Conservation (phyloP, 2,329 filamentous ascomycete genomes). For the Diaporthe helianthi region DNA sequence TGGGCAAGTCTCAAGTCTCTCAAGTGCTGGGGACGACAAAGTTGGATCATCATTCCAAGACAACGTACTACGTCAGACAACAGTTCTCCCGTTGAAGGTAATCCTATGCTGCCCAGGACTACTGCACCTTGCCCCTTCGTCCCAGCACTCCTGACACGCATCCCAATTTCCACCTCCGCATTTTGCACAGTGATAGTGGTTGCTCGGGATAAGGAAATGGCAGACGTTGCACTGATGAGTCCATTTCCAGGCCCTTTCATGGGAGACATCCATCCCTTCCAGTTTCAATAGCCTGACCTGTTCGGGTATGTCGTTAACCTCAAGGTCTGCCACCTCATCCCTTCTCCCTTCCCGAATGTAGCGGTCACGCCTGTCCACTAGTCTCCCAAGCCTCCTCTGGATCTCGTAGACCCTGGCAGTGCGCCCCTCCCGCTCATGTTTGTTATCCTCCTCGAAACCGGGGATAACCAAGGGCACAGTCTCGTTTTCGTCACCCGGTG, state of each 20-base stretch:
- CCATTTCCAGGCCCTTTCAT: slow-evolving; percentile 9
- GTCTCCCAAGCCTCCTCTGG: background rate
- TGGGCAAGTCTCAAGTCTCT: background rate
- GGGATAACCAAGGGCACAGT: too few relatives aligned
- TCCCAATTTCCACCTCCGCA: slow-evolving; percentile 11
- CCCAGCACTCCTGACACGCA: slow-evolving; percentile 1
- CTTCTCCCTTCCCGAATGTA: slow-evolving; percentile 1
- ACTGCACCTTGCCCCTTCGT: slow-evolving; percentile 2
- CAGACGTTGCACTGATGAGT: background rate
- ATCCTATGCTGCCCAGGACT: background rate
- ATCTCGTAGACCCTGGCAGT: background rate
- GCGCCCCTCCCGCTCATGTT: background rate
- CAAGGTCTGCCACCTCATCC: background rate
- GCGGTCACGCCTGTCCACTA: slow-evolving; percentile 4
- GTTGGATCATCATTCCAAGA: background rate
- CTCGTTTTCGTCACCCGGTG: too few relatives aligned
- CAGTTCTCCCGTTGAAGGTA: background rate
- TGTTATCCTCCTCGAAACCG: too few relatives aligned
- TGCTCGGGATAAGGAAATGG: slow-evolving; percentile 2
- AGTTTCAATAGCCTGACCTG: slow-evolving; percentile 12
- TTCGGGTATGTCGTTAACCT: background rate
- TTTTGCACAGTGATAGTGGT: background rate
- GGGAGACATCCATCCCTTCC: background rate
- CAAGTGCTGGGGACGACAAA: too few relatives aligned
- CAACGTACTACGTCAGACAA: background rate